Conservation (phyloP, 345 rosid species). For the Physaria fendleri region DNA sequence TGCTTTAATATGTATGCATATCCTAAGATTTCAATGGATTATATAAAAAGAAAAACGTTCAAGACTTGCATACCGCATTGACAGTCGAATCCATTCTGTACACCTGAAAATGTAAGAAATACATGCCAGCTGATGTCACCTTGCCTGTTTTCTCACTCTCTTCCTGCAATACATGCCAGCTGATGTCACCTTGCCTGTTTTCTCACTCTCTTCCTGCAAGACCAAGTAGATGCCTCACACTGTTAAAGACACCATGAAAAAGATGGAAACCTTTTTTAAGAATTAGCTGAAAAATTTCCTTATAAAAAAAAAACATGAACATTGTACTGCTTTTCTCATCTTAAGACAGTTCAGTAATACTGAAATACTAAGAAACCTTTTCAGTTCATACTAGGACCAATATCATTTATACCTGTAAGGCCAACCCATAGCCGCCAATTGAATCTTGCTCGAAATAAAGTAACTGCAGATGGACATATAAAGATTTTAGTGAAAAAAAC, state of each 20-base stretch:
- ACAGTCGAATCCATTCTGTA: no score
- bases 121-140: no score
- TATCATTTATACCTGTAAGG: slow-evolving; percentile 59
- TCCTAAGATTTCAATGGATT: no score
- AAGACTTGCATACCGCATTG: no score
- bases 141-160: no score
- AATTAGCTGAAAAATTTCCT: not conserved
- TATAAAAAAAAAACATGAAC: not conserved
- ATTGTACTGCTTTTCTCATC: not conserved
- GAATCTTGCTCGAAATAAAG: slow-evolving; percentile 92
- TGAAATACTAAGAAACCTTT: not conserved
- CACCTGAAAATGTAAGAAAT: no score
- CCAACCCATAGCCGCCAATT: slow-evolving; percentile 89
- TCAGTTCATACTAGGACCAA: not conserved
- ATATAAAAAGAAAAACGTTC: no score
- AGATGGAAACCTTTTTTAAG: no score
- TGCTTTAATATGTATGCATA: slow-evolving; percentile 16
- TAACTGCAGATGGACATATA: slow-evolving; percentile 44
- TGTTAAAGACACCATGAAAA: no score
- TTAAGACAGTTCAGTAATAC: not conserved
- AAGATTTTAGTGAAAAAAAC: not conserved
- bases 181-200: slow-evolving; percentile 85
- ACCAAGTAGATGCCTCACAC: no score
- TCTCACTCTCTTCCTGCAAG: slow-evolving; percentile 98
- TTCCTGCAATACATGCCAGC: no score